Evolutionary conservation across 2,329 filamentous ascomycete genomes (phyloP).

Genomic region (Septoria linicola): DNA sequence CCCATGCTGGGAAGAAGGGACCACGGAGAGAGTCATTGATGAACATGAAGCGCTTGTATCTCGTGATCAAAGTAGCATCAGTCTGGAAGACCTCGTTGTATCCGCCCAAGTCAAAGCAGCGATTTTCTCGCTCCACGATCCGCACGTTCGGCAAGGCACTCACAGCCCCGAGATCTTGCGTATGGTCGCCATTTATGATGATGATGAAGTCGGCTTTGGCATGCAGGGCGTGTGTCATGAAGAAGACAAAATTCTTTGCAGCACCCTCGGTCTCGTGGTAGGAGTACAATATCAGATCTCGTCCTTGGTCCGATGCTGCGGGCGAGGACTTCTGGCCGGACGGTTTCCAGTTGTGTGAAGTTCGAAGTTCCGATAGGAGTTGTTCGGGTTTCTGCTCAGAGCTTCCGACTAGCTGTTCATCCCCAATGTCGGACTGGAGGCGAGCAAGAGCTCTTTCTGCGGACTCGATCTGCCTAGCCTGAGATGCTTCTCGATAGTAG

Average conservation of each 20-base stretch:
- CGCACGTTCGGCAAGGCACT: slow-evolving; percentile 17
- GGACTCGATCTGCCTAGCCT: neutral
- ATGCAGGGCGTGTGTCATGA: slow-evolving; percentile 19
- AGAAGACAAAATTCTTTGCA: slow-evolving; percentile 20
- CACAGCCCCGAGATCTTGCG: slow-evolving; percentile 2
- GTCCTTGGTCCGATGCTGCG: neutral
- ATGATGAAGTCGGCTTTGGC: slow-evolving; percentile 25
- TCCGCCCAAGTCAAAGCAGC: slow-evolving; percentile 22
- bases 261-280: slow-evolving; percentile 19
- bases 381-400: no score
- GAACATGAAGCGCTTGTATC: slow-evolving; percentile 22
- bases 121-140: slow-evolving; percentile 19
- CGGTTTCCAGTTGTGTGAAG: slow-evolving; percentile 11
- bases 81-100: slow-evolving; percentile 16
- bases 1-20: slow-evolving; percentile 20
- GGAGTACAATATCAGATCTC: slow-evolving; percentile 23
- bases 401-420: no score
- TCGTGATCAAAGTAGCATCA: neutral
- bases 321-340: slow-evolving; percentile 3
- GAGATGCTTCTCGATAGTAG: neutral
- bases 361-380: no score
- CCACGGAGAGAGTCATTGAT: slow-evolving; percentile 22
- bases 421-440: neutral
- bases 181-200: slow-evolving; percentile 25
- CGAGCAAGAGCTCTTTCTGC: slow-evolving; percentile 1